phyloP scores from a whole-genome alignment of 192 early-diverging fungal species.

The Coemansia brasiliensis region DNA sequence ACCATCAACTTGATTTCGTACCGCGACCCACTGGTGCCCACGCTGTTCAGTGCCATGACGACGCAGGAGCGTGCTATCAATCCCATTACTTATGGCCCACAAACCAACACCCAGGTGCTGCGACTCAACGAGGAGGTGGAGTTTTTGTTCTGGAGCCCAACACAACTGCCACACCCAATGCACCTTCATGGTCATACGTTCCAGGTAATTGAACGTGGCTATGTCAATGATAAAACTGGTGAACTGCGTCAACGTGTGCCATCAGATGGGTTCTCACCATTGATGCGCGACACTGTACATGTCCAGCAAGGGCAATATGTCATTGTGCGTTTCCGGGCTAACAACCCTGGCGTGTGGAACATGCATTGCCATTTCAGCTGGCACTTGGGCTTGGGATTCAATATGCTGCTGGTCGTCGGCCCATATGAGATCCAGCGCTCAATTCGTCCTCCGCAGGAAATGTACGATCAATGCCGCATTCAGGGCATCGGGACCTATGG shows the following conservation, averaged over 20 bases:
- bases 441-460: slow-evolving; percentile 21
- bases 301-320: slow-evolving; percentile 61
- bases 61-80: slow-evolving; percentile 56
- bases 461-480: slow-evolving; percentile 24
- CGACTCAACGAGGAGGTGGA: slow-evolving; percentile 63
- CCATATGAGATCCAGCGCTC: slow-evolving; percentile 15
- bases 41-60: slow-evolving; percentile 64
- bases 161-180: slow-evolving; percentile 65
- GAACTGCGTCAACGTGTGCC: slow-evolving; percentile 3
- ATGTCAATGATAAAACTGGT: slow-evolving; percentile 20
- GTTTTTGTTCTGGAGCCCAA: slow-evolving; percentile 70
- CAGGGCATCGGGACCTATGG: slow-evolving; percentile 23
- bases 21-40: slow-evolving; percentile 61
- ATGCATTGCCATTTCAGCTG: slow-evolving; percentile 77
- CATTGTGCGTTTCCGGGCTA: slow-evolving; percentile 73
- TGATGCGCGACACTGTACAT: slow-evolving; percentile 63
- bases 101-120: slow-evolving; percentile 63
- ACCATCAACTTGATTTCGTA: slow-evolving; percentile 72
- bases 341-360: slow-evolving; percentile 83
- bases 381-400: slow-evolving; percentile 67
- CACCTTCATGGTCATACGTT: slow-evolving; percentile 86
- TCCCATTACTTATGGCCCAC: slow-evolving; percentile 62
- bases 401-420: slow-evolving; percentile 55
- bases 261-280: slow-evolving; percentile 1
- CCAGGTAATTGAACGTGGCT: slow-evolving; percentile 69